Percentiles rank a stretch among this genome's conserved stretches.
These are phyloP conservation scores for Termitomyces sp. DNA, from an alignment of 768 basidiomycete genomes.

Conservation along the genomic window DNA sequence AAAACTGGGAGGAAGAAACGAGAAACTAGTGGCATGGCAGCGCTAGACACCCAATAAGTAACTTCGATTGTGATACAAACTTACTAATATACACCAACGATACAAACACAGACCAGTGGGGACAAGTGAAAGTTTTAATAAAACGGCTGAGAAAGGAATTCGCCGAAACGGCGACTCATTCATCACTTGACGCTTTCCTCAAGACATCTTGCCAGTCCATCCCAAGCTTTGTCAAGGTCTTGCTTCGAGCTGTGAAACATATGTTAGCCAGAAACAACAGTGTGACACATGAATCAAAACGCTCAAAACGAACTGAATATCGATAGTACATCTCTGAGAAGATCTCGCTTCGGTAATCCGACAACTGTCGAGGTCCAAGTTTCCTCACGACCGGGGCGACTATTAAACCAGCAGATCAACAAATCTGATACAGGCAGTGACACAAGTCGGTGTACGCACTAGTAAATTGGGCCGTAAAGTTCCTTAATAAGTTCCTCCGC, in stretches of 20 bases:
- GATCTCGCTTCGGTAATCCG: constrained; percentile 76
- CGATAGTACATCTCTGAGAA: constrained; percentile 75
- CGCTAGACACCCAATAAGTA: background rate
- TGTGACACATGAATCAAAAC: constrained; percentile 21
- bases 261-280: background rate
- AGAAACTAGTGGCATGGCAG: background rate
- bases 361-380: constrained; percentile 66
- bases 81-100: constrained; percentile 2
- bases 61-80: background rate
- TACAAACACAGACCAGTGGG: background rate
- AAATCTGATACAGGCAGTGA: background rate
- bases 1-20: background rate
- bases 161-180: constrained; percentile 20
- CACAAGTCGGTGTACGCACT: constrained; percentile 51
- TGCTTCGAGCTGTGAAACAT: constrained; percentile 56
- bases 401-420: constrained; percentile 22
- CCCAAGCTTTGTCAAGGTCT: constrained; percentile 71
- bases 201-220: constrained; percentile 81
- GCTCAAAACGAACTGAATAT: constrained; percentile 64
- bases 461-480: constrained; percentile 86
- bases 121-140: background rate
- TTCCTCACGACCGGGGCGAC: constrained; percentile 66
- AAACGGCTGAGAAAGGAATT: background rate
- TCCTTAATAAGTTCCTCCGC: constrained; percentile 92
- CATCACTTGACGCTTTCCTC: constrained; percentile 59